Base-by-base conservation (phyloP, 139 green algal genomes). In the Trebouxia sp. region DNA sequence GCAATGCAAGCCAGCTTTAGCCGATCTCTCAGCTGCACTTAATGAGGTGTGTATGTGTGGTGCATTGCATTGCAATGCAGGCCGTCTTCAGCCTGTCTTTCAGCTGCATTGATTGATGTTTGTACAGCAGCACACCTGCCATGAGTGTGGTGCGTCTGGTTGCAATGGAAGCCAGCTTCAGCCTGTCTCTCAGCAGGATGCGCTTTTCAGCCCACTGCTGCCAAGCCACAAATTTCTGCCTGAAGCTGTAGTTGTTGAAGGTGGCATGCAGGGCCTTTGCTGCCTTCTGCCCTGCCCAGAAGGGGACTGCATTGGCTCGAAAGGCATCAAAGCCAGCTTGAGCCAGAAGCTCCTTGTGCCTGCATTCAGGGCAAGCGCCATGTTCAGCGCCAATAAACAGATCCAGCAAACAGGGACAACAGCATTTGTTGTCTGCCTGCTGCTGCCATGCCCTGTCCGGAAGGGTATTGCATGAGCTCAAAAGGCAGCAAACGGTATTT, bases 121-220 rank as follows among this genome's bases (percentile, higher is more conserved):
- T 5, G 50, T 28, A 22, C 50, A 58, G 26, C 20, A 22, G 20
- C 65, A 5, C 22, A 77, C 69, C 69, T 77, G 69, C 69, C 55
- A 28, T 35, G 14, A 77, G 41, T 20, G 43, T 37, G 0, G 43
- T 77, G 7, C 69, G 41, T 7, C 69, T 39, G 6, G 39, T 56
- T 12, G 69, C 69, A 38, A 77, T 37, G 5, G 11, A 41, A 9
- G 7, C 69, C 5, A 53, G 1, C 22, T 17, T 55, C 28, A 77
- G 43, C 17, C 42, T 51, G 6, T 53, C 8, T 26, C 43, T 51
- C 12, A 77, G 69, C 69, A 12, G 10, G 11, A 10, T 37, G 41
- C 69, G 69, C 69, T 28, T 30, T 20, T 26, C 69, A 77, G 69
- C 69, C 69, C 69, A 77, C 8, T 30, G 26, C 42, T 55, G 69